Base-by-base conservation (phyloP, 1,284 basidiomycete genomes). In the Apiotrichum veenhuisii region DNA sequence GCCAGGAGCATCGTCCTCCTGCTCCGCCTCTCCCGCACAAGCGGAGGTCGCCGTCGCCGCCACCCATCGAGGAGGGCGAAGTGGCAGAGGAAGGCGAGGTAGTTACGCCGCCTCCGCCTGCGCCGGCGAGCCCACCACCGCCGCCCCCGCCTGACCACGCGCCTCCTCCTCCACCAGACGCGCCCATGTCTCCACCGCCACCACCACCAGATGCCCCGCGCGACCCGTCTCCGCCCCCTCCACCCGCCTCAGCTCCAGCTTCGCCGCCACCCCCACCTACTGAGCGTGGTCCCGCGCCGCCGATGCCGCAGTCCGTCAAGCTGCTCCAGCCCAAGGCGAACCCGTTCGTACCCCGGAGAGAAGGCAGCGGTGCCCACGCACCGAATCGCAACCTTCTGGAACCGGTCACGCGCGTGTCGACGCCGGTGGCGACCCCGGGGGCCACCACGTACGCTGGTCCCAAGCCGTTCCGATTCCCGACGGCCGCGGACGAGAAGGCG, bases 401-500 rank as follows among this genome's bases (percentile, higher is more conserved):
- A 15, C 67, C 68, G 3, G 55, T 67, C 1, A 69, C 69, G 4
- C 58, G 66, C 40, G 56, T 59, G 4, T 51, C 62, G 4, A 69
- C 64, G 0, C 66, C 66, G 1, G 50, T 55, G 12, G 50, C 26
- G 22, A 17, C 26, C 18, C 5, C 20, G 11, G 7, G 20, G 22
- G 11, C 41, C 23, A 9, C 42, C 23, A 9, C 42, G 37, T 59
- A 50, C 48, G 22, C 26, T 26, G 47, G 51, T 23, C 50, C 49
- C 7, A 46, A 52, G 41, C 73, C 62, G 71, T 74, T 64, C 58
- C 64, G 63, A 37, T 73, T 73, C 20, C 81, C 85, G 54, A 80
- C 85, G 3, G 76, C 79, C 23, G 84, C 85, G 59, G 83, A 87
- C 58, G 91, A 94, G 69, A 71, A 80, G 62, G 75, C 77, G 41